Conservation (phyloP, 352 stramenopile species). For the Phytophthora tubulina region DNA sequence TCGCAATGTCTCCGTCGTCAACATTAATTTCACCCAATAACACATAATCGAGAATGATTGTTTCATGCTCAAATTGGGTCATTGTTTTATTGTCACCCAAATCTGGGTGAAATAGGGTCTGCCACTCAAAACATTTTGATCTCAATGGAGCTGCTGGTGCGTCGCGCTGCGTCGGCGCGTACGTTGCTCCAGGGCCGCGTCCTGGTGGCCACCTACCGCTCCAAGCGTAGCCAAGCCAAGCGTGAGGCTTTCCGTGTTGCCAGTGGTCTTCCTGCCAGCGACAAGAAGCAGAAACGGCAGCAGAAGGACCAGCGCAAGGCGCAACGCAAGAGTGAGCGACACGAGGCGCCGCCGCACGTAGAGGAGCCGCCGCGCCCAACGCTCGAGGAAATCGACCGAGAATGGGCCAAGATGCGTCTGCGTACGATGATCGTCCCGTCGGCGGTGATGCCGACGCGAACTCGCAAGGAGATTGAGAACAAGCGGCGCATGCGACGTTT, state of each 20-base stretch:
- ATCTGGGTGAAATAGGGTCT: constrained; percentile 14
- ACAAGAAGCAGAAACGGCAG: constrained; percentile 32
- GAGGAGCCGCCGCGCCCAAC: constrained; percentile 33
- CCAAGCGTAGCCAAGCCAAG: constrained; percentile 61
- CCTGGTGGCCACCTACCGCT: constrained; percentile 59
- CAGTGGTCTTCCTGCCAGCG: not conserved
- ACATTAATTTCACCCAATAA: constrained; percentile 17
- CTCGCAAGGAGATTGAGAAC: constrained; percentile 66
- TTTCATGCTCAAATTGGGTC: not conserved
- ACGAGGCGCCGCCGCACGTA: constrained; percentile 15
- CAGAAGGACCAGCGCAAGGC: constrained; percentile 25
- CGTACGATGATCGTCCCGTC: constrained; percentile 45
- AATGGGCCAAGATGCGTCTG: constrained; percentile 59
- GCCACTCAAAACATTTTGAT: constrained; percentile 25
- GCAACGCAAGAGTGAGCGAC: constrained; percentile 14
- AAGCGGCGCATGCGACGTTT: constrained; percentile 68
- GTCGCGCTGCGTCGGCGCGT: constrained; percentile 26
- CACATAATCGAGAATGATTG: constrained; percentile 14
- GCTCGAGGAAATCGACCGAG: constrained; percentile 49
- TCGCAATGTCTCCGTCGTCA: constrained; percentile 6
- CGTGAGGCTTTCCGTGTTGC: constrained; percentile 30
- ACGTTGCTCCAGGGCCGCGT: constrained; percentile 28
- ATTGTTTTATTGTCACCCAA: not conserved
- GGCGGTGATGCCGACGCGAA: constrained; percentile 47
- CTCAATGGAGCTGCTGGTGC: constrained; percentile 56